Base-by-base conservation (phyloP, 179 eudicot species). In the Amaranthus tricolor region DNA sequence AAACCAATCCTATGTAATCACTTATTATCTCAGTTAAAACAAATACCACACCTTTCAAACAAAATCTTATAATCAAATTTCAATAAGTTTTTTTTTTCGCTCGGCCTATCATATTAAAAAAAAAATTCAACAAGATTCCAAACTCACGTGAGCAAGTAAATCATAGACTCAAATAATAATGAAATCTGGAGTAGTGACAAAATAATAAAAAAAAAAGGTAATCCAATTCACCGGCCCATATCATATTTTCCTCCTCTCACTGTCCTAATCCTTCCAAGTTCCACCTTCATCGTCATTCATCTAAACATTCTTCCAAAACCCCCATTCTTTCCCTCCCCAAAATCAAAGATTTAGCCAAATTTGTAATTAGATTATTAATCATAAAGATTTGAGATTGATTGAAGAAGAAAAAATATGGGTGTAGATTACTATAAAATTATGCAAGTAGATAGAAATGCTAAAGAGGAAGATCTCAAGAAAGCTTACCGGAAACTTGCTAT, bases 401-500 rank as follows among this genome's bases (percentile, higher is more conserved):
- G 70, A 71, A 71, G 65, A 55, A 57, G 69, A 61, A 49, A 62
- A 48, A 49, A 48, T 19, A 92, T 90, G 96, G 93, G 88, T 43
- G 87, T 85, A 50, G 97, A 93, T 80, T 93, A 89, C 77, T 93
- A 93, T 79, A 93, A 88, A 80, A 60, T 88, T 73, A 87, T 93
- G 40, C 88, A 86, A 80, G 97, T 93, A 10, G 97, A 93, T 75
- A 79, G 91, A 20, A 85, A 67, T 72, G 91, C 97, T 47, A 93
- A 85, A 69, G 97, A 93, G 14, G 97, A 93, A 78, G 96, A 93
- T 82, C 83, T 93, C 74, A 93, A 93, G 79, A 91, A 93, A 69
- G 94, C 97, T 10, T 93, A 93, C 73, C 87, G 97, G 7, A 93
- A 93, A 77, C 90, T 93, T 59, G 97, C 96, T 52, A 93, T 93